Base-by-base conservation (phyloP, 495 filamentous ascomycete genomes). In the Penicillium malachiteum region DNA sequence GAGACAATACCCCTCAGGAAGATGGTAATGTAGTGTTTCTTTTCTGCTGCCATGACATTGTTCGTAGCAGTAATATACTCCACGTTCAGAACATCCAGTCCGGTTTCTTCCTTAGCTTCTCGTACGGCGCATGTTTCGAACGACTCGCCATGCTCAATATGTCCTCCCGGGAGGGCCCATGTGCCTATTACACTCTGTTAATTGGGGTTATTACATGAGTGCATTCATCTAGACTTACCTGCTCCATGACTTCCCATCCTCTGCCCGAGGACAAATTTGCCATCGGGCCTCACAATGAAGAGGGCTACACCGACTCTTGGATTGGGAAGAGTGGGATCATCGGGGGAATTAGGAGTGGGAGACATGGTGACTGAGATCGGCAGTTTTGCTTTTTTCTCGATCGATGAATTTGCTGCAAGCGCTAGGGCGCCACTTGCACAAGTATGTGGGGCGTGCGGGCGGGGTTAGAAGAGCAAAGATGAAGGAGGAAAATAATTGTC, bases 21-120 rank as follows among this genome's bases (percentile, higher is more conserved):
- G 13, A 88, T 60, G 2, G 87, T 89, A 38, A 88, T 74, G 56
- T 89, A 89, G 59, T 89, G 87, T 65, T 82, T 84, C 0, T 64
- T 64, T 35, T 72, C 72, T 0, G 62, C 66, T 1, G 59, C 58
- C 57, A 88, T 84, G n/a, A 84, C 56, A 50, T 81, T 80, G 56
- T 89, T 86, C 17, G 82, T 87, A 13, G 81, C 69, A 3, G 79
- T 80, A 26, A 87, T 32, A 33, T 82, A 72, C 26, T 67, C 71
- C 31, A 80, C 33, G 9, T 78, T 73, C 1, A 41, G 59, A 9
- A 88, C 75, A 0, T 66, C 50, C 3, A 89, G 70, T 4, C 81
- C 87, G 0, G 87, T 87, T 65, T 90, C 87, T 64, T 90, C 87
- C 8, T 82, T 67, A 1, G 82, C 71, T 63, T 89, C 87, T n/a